Evolutionary conservation across 164 flowering plant genomes (phyloP).

Genomic region (Malania oleifera): DNA sequence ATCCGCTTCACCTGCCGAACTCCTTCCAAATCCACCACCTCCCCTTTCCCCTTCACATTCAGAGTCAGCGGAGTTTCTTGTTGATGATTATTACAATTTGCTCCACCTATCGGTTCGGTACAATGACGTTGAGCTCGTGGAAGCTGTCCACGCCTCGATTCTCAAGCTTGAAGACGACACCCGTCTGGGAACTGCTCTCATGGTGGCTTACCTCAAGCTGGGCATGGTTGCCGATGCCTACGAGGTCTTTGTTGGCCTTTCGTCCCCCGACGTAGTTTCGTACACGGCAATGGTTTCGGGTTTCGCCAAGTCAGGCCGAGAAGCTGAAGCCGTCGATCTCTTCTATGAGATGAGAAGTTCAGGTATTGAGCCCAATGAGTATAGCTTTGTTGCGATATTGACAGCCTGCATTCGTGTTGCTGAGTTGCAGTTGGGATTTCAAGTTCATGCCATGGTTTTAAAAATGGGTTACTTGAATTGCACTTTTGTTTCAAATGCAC

Average conservation of each 20-base stretch:
- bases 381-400: constrained; percentile 61
- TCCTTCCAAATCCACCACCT: constrained; percentile 2
- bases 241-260: constrained; percentile 30
- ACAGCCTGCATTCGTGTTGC: constrained; percentile 55
- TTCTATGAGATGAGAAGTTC: constrained; percentile 57
- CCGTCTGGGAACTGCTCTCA: constrained; percentile 35
- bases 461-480: constrained; percentile 37
- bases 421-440: constrained; percentile 48
- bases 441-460: constrained; percentile 51
- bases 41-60: constrained; percentile 12
- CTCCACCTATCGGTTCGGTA: constrained; percentile 43
- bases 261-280: constrained; percentile 54
- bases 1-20: constrained; percentile 9
- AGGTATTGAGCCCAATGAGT: constrained; percentile 73
- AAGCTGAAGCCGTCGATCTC: constrained; percentile 41
- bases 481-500: constrained; percentile 58
- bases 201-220: constrained; percentile 48
- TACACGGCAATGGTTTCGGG: constrained; percentile 59
- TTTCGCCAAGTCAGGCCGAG: constrained; percentile 49
- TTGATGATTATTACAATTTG: constrained; percentile 20
- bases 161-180: constrained; percentile 37
- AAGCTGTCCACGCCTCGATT: constrained; percentile 48
- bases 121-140: constrained; percentile 36
- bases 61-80: background rate
- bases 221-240: constrained; percentile 40